These are phyloP conservation scores for Colletotrichum tropicicola DNA, from an alignment of 2,329 filamentous ascomycete species.

Conservation along the genomic window DNA sequence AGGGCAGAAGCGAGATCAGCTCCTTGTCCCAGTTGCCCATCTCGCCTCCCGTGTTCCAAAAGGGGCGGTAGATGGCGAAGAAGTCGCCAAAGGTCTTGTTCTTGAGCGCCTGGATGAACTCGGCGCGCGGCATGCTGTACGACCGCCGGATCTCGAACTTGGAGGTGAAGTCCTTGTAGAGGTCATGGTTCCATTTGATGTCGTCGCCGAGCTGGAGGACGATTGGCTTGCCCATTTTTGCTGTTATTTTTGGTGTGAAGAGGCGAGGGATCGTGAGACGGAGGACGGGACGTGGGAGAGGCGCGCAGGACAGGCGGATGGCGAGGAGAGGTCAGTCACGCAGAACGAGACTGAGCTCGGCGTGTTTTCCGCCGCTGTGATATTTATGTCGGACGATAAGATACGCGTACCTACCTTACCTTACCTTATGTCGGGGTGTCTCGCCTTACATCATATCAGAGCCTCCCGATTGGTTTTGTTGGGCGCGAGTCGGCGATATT, in stretches of 20 bases:
- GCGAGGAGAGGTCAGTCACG: not conserved
- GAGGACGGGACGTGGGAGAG: not conserved
- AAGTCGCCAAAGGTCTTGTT: conserved; percentile 27
- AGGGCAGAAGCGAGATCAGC: conserved; percentile 22
- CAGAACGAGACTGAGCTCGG: not conserved
- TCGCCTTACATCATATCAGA: conserved; percentile 1
- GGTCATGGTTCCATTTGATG: conserved; percentile 29
- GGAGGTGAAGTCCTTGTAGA: conserved; percentile 26
- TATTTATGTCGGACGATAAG: conserved; percentile 16
- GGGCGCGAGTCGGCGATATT: conserved; percentile 23
- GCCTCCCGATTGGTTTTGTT: conserved; percentile 13
- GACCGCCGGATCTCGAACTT: conserved; percentile 26
- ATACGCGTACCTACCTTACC: too few relatives aligned
- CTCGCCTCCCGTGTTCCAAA: conserved; percentile 29
- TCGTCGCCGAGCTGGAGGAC: conserved; percentile 29
- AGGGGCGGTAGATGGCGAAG: conserved; percentile 28
- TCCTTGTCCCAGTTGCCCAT: conserved; percentile 30
- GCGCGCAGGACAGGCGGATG: not conserved
- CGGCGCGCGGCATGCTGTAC: conserved; percentile 26
- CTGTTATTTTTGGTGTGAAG: not conserved
- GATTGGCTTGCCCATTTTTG: conserved; percentile 25
- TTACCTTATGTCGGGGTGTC: not conserved
- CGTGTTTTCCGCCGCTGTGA: not conserved
- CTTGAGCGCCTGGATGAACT: conserved; percentile 26
- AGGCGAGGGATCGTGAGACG: not conserved